These are phyloP conservation scores for Hypsizygus ulmarius DNA, from an alignment of 1,284 basidiomycete genomes.

Conservation along the genomic window DNA sequence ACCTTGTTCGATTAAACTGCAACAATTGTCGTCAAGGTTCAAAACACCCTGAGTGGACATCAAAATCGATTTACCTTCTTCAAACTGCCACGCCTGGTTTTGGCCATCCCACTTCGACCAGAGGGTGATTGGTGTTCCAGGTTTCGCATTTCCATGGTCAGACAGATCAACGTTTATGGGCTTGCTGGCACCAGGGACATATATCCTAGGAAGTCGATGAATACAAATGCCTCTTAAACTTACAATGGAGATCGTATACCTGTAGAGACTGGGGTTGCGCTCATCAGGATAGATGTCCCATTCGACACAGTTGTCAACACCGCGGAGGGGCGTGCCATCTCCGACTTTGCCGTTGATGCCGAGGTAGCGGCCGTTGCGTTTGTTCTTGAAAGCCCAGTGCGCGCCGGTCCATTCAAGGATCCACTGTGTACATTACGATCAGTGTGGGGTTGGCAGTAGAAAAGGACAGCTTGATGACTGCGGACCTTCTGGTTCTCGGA, in stretches of 20 bases:
- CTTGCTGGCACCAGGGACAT: conserved; percentile 16
- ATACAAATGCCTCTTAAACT: too few species aligned
- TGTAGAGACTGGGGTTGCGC: not conserved
- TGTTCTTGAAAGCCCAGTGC: not conserved
- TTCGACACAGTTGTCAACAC: not conserved
- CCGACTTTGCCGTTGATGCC: not conserved
- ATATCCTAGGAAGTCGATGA: conserved; percentile 7
- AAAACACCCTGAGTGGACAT: too few species aligned
- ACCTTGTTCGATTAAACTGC: too few species aligned
- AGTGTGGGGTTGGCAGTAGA: not conserved
- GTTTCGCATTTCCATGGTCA: conserved; percentile 20
- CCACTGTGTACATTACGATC: not conserved
- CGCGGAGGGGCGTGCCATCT: conserved; percentile 1
- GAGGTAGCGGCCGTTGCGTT: not conserved
- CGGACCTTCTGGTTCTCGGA: too few species aligned
- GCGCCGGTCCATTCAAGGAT: not conserved
- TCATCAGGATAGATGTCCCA: conserved; percentile 4
- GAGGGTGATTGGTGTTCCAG: conserved; percentile 22
- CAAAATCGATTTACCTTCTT: conserved; percentile 15
- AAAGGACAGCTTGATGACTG: too few species aligned
- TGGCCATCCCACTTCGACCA: conserved; percentile 23
- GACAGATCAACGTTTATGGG: conserved; percentile 21
- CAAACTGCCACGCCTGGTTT: conserved; percentile 26
- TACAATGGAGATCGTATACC: not conserved
- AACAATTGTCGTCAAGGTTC: too few species aligned